phyloP scores from a whole-genome alignment of 352 stramenopile species.

The Albugo laibachii region DNA sequence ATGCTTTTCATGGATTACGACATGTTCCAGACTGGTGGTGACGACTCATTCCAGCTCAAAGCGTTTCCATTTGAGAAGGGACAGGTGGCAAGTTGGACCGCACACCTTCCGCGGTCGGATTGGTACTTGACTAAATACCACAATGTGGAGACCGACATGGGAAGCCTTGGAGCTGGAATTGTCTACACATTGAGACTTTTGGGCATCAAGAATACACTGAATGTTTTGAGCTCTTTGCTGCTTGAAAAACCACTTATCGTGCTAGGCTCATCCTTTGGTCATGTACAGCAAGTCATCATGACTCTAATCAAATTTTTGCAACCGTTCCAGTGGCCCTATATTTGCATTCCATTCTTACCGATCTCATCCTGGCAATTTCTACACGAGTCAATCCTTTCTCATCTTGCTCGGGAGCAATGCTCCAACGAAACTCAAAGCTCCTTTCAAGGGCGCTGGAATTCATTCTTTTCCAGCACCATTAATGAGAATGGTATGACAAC shows the following conservation, averaged over 20 bases:
- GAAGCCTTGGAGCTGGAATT: conserved; percentile 15
- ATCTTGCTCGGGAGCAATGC: no score
- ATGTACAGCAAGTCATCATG: conserved; percentile 55
- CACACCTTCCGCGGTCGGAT: conserved; percentile 44
- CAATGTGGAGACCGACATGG: conserved; percentile 20
- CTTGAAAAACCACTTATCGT: conserved; percentile 59
- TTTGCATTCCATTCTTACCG: conserved; percentile 51
- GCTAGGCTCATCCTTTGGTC: conserved; percentile 38
- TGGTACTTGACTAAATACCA: conserved; percentile 54
- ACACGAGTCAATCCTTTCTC: conserved; percentile 20
- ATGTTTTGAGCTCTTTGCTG: conserved; percentile 42
- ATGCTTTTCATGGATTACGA: no score
- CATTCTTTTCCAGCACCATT: no score
- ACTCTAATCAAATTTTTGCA: conserved; percentile 46
- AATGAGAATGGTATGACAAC: no score
- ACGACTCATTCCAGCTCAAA: neutral
- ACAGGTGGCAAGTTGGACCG: conserved; percentile 28
- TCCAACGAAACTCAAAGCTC: no score
- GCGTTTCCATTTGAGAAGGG: conserved; percentile 3
- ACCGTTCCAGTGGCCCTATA: conserved; percentile 66
- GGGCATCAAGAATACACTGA: conserved; percentile 49
- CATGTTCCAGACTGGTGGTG: no score
- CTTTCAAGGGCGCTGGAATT: no score
- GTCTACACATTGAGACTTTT: conserved; percentile 37
- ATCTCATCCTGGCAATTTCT: conserved; percentile 55